Percentiles rank a stretch among this genome's conserved stretches.
These are phyloP conservation scores for Trichocladium antarcticum DNA, from an alignment of 495 filamentous ascomycete species.

Conservation along the genomic window DNA sequence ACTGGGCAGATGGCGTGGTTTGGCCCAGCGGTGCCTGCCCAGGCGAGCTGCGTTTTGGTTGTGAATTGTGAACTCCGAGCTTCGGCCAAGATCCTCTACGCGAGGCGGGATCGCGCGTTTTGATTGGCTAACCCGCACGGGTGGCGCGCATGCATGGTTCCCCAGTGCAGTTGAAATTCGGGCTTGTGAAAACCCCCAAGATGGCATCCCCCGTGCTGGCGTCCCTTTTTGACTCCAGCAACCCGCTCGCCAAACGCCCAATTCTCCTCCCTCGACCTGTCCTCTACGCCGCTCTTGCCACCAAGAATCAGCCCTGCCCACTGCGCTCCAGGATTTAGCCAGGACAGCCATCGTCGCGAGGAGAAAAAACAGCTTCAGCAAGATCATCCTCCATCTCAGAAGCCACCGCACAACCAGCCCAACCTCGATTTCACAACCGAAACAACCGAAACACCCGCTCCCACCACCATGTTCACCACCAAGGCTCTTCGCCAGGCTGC, in stretches of 20 bases:
- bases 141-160: slow-evolving; percentile 5
- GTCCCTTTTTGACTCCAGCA: slow-evolving; percentile 1
- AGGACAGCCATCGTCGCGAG: slow-evolving; percentile 25
- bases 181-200: slow-evolving; percentile 15
- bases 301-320: neutral
- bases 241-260: slow-evolving; percentile 5
- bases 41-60: neutral
- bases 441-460: neutral
- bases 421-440: neutral
- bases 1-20: slow-evolving; percentile 11
- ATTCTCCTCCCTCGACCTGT: slow-evolving; percentile 27
- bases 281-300: slow-evolving; percentile 8
- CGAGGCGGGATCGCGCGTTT: too few species aligned
- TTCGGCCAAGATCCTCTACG: slow-evolving; percentile 1
- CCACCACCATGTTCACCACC: slow-evolving; percentile 51
- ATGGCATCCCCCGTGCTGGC: slow-evolving; percentile 1
- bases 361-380: slow-evolving; percentile 9
- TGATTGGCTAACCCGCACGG: slow-evolving; percentile 1
- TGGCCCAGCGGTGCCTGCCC: neutral
- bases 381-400: neutral
- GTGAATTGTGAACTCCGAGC: slow-evolving; percentile 2
- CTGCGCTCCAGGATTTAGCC: neutral
- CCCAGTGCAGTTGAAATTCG: slow-evolving; percentile 2
- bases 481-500: slow-evolving; percentile 55
- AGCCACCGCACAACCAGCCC: neutral